Conservation (phyloP, 306 rosid genomes). For the Lablab purpureus region DNA sequence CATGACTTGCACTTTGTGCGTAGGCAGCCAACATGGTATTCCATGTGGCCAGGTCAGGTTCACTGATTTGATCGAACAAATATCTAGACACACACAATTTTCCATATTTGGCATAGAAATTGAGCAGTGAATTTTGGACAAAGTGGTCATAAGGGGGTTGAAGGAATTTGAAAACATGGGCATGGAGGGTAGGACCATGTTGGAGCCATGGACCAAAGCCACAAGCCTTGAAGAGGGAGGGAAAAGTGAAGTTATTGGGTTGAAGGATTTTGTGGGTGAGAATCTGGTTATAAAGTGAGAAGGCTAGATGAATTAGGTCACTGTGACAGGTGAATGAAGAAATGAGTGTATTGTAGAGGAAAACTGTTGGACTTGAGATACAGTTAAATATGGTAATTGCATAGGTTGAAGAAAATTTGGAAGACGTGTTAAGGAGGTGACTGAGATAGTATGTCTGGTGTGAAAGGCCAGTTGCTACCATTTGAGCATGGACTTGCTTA, state of each 20-base stretch:
- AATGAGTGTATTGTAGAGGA: slow-evolving; percentile 61
- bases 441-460: slow-evolving; percentile 53
- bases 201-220: slow-evolving; percentile 41
- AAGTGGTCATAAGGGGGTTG: slow-evolving; percentile 53
- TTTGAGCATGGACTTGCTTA: slow-evolving; percentile 56
- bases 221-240: slow-evolving; percentile 59
- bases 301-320: slow-evolving; percentile 44
- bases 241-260: slow-evolving; percentile 61
- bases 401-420: slow-evolving; percentile 44
- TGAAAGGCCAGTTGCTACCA: slow-evolving; percentile 50
- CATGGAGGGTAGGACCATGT: slow-evolving; percentile 52
- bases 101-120: slow-evolving; percentile 56
- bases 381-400: slow-evolving; percentile 46
- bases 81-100: slow-evolving; percentile 44
- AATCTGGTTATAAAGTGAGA: slow-evolving; percentile 47
- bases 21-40: slow-evolving; percentile 52
- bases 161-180: slow-evolving; percentile 60
- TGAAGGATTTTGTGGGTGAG: slow-evolving; percentile 39
- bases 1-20: slow-evolving; percentile 37
- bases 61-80: slow-evolving; percentile 49
- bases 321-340: slow-evolving; percentile 40
- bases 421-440: slow-evolving; percentile 47
- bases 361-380: slow-evolving; percentile 52
- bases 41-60: slow-evolving; percentile 59
- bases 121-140: slow-evolving; percentile 54